Evolutionary conservation across 2,329 filamentous ascomycete species (phyloP), one percentile per base, ranked within the genome.

Genomic region (Alternaria triticimaculans): DNA sequence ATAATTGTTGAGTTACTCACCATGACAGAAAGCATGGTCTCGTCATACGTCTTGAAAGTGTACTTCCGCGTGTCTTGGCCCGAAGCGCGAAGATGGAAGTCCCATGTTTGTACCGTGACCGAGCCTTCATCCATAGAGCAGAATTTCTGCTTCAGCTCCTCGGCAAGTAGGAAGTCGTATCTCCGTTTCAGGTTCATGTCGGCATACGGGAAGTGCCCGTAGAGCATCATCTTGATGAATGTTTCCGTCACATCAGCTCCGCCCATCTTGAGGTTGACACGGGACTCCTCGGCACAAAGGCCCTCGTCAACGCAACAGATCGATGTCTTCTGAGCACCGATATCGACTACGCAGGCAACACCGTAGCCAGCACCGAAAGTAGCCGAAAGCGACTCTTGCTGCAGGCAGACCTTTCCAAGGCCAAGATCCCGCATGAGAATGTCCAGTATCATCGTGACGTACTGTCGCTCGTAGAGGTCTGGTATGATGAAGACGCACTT

Each of bases 221-320:
- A 94, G 3, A 99, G 88, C 91, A 98, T 94, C 95, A 98, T 98
- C 82, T 96, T 97, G 78, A 97, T 87, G 74, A 99, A 97, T 0
- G 93, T 92, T 72, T 97, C 93, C 0, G 96, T 98, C 41, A 98
- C 92, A 79, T 99, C 96, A 73, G 87, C 90, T 1, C 96, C 96
- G 55, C 96, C 96, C 73, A 91, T 97, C 79, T 99, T 98, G 68
- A 99, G 83, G 78, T 98, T 98, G 77, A 99, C 88, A 15, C 96
- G 89, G 15, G 96, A 99, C 76, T 97, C 95, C 68, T 98, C 96
- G 25, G 97, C 87, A 75, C 93, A 94, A 81, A 99, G 91, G 2
- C 96, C 96, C 79, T 99, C 96, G 74, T 99, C 96, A 11, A 99
- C 94, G 71, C 96, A 99, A 66, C 94, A 95, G 30, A 99, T 92